Base-by-base conservation (phyloP, 1,284 basidiomycete species). In the Papiliotrema nemorosa region DNA sequence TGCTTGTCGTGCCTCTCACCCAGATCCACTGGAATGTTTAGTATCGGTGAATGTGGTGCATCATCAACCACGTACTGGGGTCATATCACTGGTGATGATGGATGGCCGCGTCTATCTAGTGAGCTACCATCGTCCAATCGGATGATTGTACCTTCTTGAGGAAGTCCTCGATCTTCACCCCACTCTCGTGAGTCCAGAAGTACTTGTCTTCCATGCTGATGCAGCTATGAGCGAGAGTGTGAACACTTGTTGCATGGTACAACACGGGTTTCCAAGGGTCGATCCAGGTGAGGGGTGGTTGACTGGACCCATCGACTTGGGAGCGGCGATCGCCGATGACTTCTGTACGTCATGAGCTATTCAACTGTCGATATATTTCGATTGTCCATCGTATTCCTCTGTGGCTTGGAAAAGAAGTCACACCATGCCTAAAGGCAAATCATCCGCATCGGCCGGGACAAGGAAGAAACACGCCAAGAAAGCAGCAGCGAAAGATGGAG, bases 381-480 rank as follows among this genome's bases (percentile, higher is more conserved):
- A 31, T 31, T 31, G 7, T 31, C 7, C 29, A 31, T 31, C 29
- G 29, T 7, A 7, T 14, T 31, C 29, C 7, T 14, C 29, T 7
- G 29, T 14, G 7, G 14, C 14, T 14, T 31, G 7, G 9, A 7
- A 31, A 7, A 31, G 9, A 31, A 7, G 9, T 31, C 29, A 22
- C 39, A 54, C 44, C 35, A 67, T 64, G 61, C 59, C 62, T 20
- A 67, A 61, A 45, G 27, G 47, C 31, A 64, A 62, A 46, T 87
- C 84, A 3, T 92, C 87, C 10, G 87, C 85, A 16, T 79, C 81
- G 1, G 83, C 87, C 2, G 88, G 77, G 2, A 94, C 90, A 12
- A 82, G 89, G 78, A 93, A 91, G 78, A 93, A 78, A 66, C 70
- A 67, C 53, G 69, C 61, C 44, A 69, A 58, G 41, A 73, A 67